phyloP scores from a whole-genome alignment of 805 yeast species.

The Debaryomyces tyrocola region DNA sequence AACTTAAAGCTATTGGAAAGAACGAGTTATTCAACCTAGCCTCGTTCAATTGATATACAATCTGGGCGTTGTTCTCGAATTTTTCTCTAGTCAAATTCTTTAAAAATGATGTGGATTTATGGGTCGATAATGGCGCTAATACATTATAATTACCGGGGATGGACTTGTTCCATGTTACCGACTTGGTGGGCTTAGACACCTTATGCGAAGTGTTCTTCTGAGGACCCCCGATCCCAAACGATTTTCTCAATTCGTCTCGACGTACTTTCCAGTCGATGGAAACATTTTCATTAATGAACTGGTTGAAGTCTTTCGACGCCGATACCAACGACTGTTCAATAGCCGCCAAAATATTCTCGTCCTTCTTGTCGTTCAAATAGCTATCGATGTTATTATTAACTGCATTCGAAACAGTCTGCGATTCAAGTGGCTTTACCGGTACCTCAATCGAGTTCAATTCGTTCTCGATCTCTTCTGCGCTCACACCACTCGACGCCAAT shows the following conservation, averaged over 20 bases:
- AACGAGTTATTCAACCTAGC: conserved; percentile 53
- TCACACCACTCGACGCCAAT: conserved; percentile 84
- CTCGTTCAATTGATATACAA: conserved; percentile 69
- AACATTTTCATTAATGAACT: conserved; percentile 68
- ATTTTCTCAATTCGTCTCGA: conserved; percentile 69
- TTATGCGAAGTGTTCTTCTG: conserved; percentile 3
- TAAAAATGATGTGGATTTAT: conserved; percentile 15
- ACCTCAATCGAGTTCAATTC: conserved; percentile 43
- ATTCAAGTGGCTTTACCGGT: conserved; percentile 3
- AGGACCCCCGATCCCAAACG: conserved; percentile 52
- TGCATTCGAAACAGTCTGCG: conserved; percentile 1
- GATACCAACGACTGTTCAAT: conserved; percentile 75
- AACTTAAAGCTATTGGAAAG: conserved; percentile 59
- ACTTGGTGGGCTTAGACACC: conserved; percentile 11
- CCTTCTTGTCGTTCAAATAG: conserved; percentile 68
- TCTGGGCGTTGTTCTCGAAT: conserved; percentile 74
- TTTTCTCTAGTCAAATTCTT: conserved; percentile 48
- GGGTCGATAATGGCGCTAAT: conserved; percentile 28
- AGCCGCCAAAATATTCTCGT: conserved; percentile 77
- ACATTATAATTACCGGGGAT: conserved; percentile 32
- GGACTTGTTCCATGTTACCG: conserved; percentile 36
- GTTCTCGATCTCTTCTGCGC: conserved; percentile 77
- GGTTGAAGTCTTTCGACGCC: conserved; percentile 83
- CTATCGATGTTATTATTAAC: conserved; percentile 47
- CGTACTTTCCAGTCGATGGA: conserved; percentile 82